Base-by-base conservation (phyloP, 108 stramenopile species). In the Poteriospumella lacustris region DNA sequence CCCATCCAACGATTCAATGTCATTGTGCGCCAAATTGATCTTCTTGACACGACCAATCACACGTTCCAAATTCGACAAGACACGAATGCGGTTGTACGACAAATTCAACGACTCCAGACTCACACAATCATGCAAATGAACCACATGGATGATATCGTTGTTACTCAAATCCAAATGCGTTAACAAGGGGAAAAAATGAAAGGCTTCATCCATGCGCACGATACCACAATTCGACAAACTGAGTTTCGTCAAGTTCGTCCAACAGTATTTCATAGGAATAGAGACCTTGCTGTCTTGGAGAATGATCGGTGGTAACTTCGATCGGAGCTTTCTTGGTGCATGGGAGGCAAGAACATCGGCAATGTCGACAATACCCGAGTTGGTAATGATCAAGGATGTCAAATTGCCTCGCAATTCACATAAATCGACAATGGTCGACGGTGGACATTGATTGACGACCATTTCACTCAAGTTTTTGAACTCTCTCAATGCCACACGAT, bases 111-210 rank as follows among this genome's bases (percentile, higher is more conserved):
- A 12, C 33, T 73, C n/a, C 38, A 73, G 47, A 12, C 36, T 5
- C 3, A 12, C 26, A 56, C 70, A 73, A 33, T 73, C 70, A 26
- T 73, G 70, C 43, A 73, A 33, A 56, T 73, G 70, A 73, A 38
- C 31, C 38, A 73, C 33, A 24, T 73, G 47, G 12, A 33, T 29
- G 24, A 73, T 73, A 5, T 39, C 12, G 36, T 73, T 73, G 41
- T 56, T 44, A 24, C 70, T 73, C 43, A 73, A 19, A 33, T 73
- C 70, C 28, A 73, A 73, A 73, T 73, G 5, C 5, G 9, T 24
- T 42, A 73, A 56, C 26, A 28, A 73, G 5, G 70, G 70, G 19
- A 73, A 52, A 24, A 73, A 73, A 73, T 73, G 70, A 36, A 73
- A 28, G 12, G 70, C 12, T 52, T 44, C 70, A 73, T 73, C 70